phyloP scores from a whole-genome alignment of 2,329 filamentous ascomycete species.

The Alternaria ventricosa region DNA sequence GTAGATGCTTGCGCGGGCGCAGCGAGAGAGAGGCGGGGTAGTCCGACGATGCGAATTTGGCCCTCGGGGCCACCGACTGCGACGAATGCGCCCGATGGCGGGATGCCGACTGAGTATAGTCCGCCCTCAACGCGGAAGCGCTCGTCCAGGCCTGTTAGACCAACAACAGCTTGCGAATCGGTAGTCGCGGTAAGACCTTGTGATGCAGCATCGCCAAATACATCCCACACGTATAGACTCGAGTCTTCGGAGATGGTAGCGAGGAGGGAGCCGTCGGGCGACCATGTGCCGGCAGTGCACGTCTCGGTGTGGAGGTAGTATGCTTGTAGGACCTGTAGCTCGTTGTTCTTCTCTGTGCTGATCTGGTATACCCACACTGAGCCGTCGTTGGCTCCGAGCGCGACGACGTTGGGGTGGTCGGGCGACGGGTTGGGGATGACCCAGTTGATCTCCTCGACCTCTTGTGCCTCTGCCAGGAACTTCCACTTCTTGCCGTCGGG shows the following conservation, averaged over 20 bases:
- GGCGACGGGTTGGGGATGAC: conserved; percentile 75
- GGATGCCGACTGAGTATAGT: conserved; percentile 84
- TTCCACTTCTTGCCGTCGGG: conserved; percentile 63
- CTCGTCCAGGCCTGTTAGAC: conserved; percentile 80
- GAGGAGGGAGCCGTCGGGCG: conserved; percentile 82
- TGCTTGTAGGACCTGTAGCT: conserved; percentile 83
- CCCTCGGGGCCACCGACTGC: conserved; percentile 90
- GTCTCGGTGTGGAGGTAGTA: conserved; percentile 89
- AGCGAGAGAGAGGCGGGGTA: conserved; percentile 67
- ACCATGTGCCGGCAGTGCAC: conserved; percentile 91
- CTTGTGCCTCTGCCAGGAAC: conserved; percentile 78
- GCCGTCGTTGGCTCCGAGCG: conserved; percentile 87
- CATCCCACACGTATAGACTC: conserved; percentile 90
- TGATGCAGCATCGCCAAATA: conserved; percentile 78
- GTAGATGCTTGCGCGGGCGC: conserved; percentile 41
- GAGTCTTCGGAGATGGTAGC: conserved; percentile 89
- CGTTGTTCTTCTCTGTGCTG: conserved; percentile 64
- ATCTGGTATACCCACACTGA: conserved; percentile 97
- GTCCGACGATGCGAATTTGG: conserved; percentile 80
- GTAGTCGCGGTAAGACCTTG: conserved; percentile 64
- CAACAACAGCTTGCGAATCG: conserved; percentile 71
- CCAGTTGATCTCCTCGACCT: conserved; percentile 97
- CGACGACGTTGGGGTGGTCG: conserved; percentile 78
- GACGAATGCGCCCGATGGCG: conserved; percentile 78
- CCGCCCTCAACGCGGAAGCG: conserved; percentile 92